Evolutionary conservation across 2,329 filamentous ascomycete genomes (phyloP), one percentile per base, ranked within the genome.

Genomic region (Golovinomyces cichoracearum): DNA sequence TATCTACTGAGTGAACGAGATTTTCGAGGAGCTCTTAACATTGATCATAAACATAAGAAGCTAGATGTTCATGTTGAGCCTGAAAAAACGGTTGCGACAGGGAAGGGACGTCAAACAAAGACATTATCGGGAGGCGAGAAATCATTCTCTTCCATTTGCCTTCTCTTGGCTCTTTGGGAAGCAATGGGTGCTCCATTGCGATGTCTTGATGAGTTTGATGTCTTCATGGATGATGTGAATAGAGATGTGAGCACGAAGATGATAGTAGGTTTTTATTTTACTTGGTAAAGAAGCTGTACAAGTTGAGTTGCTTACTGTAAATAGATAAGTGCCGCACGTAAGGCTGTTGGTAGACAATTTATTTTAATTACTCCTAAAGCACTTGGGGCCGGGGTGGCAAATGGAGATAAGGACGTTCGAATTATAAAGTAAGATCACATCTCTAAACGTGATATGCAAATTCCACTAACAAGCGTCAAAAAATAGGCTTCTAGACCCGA

Each of bases 191-290:
- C 85, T 17, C 88, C 86, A 0, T 80, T 98, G 52, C 76, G 90
- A 49, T 98, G 90, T 59, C 69, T 98, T 48, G 90, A 98, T 63
- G 90, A 98, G 64, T 98, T 95, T 60, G 90, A 98, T 61, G 90
- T 98, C 27, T 98, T 94, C 68, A 98, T 98, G 90, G 90, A 98
- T 64, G 84, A 80, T 56, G 83, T 95, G 51, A 98, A 98, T 63
- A 77, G 90, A 52, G 83, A 82, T 49, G 82, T 92, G 56, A 92
- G 83, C 60, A 93, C 93, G 57, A 81, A 82, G 53, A 84, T 98
- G 80, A 81, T 98, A 63, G 80, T 84, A 66, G 67, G 77, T 70
- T 47, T 35, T 13, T 26, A 15, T 17, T n/a, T 2, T 10, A 25
- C 2, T 3, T 19, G 10, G 1, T 17, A 38, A 21, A 38, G 2